Conservation (phyloP, 2,329 filamentous ascomycete genomes). For the Proliferodiscus dingleyae region DNA sequence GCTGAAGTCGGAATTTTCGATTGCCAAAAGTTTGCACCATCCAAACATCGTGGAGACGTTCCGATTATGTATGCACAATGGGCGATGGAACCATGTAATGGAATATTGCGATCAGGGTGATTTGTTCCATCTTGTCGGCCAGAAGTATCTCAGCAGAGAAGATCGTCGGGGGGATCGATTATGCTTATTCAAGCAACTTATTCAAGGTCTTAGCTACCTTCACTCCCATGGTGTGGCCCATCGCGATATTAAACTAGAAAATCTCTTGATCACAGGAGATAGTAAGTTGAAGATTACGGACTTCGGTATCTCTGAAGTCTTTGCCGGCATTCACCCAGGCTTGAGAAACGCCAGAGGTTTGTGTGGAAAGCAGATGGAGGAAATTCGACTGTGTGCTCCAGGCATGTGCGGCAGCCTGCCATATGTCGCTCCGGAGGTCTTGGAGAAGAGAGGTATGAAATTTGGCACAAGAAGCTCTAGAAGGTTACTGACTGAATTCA, state of each 20-base stretch:
- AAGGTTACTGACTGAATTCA: conserved; percentile 19
- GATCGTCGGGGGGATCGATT: conserved; percentile 64
- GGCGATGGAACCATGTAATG: conserved; percentile 88
- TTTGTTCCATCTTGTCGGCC: conserved; percentile 68
- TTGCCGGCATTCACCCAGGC: conserved; percentile 75
- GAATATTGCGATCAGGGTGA: conserved; percentile 84
- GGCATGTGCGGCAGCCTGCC: conserved; percentile 82
- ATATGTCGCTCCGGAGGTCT: conserved; percentile 83
- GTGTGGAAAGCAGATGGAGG: conserved; percentile 68
- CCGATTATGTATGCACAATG: conserved; percentile 63
- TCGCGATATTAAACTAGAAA: conserved; percentile 87
- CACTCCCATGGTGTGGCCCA: conserved; percentile 83
- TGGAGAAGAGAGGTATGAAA: conserved; percentile 54
- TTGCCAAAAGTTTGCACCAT: conserved; percentile 78
- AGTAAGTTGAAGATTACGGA: conserved; percentile 88
- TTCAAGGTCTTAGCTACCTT: conserved; percentile 77
- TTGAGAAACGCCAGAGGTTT: conserved; percentile 66
- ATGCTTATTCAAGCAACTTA: conserved; percentile 85
- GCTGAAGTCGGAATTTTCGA: conserved; percentile 86
- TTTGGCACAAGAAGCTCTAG: too few relatives aligned
- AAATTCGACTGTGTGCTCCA: conserved; percentile 66
- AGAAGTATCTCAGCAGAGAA: conserved; percentile 60
- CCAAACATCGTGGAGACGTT: conserved; percentile 83
- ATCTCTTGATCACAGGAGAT: conserved; percentile 71
- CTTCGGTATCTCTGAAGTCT: conserved; percentile 85